A percentile compares a stretch with the other conserved stretches of the same genome.
These are phyloP conservation scores for Dendrostoma leiphaemia DNA, from an alignment of 2,329 filamentous ascomycete species.

Conservation along the genomic window DNA sequence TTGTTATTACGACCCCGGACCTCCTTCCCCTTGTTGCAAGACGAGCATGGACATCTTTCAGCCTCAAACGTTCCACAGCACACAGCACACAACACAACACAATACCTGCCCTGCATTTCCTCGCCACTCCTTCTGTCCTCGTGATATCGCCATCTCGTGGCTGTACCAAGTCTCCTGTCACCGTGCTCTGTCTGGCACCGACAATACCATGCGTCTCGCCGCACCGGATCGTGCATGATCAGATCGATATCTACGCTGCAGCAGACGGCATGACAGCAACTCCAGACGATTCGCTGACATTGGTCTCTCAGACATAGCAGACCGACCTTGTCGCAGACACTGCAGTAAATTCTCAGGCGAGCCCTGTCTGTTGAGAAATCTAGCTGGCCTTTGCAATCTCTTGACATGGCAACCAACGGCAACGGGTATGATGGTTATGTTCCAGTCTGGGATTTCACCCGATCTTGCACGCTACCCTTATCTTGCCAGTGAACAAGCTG, in stretches of 20 bases:
- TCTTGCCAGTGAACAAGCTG: background rate
- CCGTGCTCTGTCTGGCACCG: background rate
- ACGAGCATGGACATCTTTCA: background rate
- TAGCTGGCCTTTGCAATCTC: background rate
- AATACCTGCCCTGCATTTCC: background rate
- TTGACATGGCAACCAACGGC: constrained; percentile 8
- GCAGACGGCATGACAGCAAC: background rate
- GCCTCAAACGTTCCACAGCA: background rate
- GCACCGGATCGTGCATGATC: background rate
- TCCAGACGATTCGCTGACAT: constrained; percentile 5
- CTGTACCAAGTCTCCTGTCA: background rate
- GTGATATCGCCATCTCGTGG: background rate
- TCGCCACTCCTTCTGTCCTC: background rate
- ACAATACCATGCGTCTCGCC: background rate
- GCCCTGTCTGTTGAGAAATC: background rate
- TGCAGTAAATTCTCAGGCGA: background rate
- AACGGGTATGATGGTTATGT: background rate
- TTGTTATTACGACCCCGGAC: background rate
- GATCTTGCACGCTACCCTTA: background rate
- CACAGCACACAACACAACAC: background rate
- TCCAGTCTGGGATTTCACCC: background rate
- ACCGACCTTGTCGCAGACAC: background rate
- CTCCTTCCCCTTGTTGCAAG: background rate
- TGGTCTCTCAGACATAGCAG: background rate
- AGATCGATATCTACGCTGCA: background rate